phyloP scores from a whole-genome alignment of 2,329 filamentous ascomycete genomes.

The Hypoxylon sp. region DNA sequence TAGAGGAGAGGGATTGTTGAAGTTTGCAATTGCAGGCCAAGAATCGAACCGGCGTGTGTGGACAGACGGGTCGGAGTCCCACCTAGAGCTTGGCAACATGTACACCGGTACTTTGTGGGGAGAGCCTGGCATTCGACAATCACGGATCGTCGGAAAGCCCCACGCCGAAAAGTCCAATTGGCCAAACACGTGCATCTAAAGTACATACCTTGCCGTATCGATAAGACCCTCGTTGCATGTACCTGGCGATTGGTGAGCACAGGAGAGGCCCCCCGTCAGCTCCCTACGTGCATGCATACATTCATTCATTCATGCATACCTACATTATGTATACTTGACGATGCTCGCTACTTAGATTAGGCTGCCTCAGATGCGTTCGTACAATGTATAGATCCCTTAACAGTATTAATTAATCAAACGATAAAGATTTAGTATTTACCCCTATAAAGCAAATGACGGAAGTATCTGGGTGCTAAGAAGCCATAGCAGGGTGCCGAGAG shows the following conservation, averaged over 20 bases:
- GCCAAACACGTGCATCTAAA: neutral
- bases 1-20: conserved; percentile 17
- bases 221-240: no score
- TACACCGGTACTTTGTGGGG: conserved; percentile 24
- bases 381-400: neutral
- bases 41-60: conserved; percentile 6
- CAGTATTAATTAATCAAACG: neutral
- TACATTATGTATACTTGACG: no score
- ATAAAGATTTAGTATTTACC: no score
- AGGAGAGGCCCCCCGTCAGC: no score
- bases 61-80: conserved; percentile 18
- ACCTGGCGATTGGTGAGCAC: no score
- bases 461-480: neutral
- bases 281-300: no score
- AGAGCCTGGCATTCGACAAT: conserved; percentile 29
- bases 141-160: neutral
- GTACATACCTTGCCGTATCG: neutral
- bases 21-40: conserved; percentile 33
- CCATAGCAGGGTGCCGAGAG: neutral
- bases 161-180: conserved; percentile 3
- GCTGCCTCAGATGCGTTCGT: neutral
- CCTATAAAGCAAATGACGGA: neutral
- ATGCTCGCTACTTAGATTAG: no score
- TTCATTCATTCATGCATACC: no score
- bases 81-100: conserved; percentile 25